These are phyloP conservation scores for Metschnikowia cubensis DNA, from an alignment of 805 yeast genomes.

Conservation along the genomic window DNA sequence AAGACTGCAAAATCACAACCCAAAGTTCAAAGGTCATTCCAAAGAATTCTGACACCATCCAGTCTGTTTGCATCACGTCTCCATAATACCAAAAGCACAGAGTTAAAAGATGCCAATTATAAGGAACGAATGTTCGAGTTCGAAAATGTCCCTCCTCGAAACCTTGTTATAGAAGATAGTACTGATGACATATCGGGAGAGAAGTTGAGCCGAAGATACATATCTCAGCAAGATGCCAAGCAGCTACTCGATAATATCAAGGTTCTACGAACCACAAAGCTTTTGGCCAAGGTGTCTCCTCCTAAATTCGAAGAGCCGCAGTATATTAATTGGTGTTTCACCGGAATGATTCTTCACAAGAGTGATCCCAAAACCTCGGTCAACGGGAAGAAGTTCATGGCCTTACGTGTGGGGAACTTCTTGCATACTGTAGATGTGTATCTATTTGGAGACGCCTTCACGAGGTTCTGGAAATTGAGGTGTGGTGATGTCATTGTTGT, in stretches of 20 bases:
- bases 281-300: conserved; percentile 62
- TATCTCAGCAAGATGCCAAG: not conserved
- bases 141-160: conserved; percentile 12
- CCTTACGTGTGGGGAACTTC: conserved; percentile 66
- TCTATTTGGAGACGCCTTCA: conserved; percentile 64
- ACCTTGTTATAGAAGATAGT: conserved; percentile 1
- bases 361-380: conserved; percentile 46
- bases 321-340: conserved; percentile 71
- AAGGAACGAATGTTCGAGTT: conserved; percentile 17
- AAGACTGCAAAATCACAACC: not conserved
- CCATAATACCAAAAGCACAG: conserved; percentile 3
- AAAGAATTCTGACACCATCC: conserved; percentile 8
- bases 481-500: conserved; percentile 73
- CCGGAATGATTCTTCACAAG: conserved; percentile 66
- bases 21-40: conserved; percentile 1
- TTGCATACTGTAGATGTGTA: conserved; percentile 54
- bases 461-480: conserved; percentile 66
- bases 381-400: conserved; percentile 49
- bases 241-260: conserved; percentile 46
- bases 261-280: conserved; percentile 52
- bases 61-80: conserved; percentile 15
- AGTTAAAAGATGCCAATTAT: conserved; percentile 5
- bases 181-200: conserved; percentile 14
- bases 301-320: conserved; percentile 66
- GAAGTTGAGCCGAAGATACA: conserved; percentile 11